Conservation (phyloP, 352 stramenopile genomes). For the Blastocystis sp. region DNA sequence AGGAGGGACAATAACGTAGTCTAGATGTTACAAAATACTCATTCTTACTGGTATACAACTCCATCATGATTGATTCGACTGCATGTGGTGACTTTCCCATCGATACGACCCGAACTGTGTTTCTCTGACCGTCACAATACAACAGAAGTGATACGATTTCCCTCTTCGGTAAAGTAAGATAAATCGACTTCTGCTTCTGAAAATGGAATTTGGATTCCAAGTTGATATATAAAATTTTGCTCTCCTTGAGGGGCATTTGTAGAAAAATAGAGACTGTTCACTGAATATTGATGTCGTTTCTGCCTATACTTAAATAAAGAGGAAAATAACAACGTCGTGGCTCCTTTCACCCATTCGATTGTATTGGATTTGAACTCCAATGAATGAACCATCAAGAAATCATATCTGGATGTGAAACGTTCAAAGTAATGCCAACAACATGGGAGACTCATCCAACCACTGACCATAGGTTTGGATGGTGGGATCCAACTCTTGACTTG, state of each 20-base stretch:
- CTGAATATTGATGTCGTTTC: background rate
- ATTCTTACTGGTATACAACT: background rate
- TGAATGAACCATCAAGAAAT: constrained; percentile 22
- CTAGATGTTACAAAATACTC: background rate
- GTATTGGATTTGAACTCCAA: background rate
- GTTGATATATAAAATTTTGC: background rate
- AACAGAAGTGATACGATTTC: background rate
- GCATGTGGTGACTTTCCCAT: background rate
- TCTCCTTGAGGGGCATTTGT: background rate
- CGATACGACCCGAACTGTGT: background rate
- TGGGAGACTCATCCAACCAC: constrained; percentile 36
- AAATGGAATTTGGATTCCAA: constrained; percentile 19
- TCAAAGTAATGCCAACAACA: background rate
- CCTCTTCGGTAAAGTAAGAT: background rate
- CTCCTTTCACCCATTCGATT: constrained; percentile 25
- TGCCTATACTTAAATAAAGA: background rate
- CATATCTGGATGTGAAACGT: constrained; percentile 13
- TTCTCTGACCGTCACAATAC: background rate
- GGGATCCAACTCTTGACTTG: background rate
- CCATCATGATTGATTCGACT: constrained; percentile 6
- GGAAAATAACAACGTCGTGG: background rate
- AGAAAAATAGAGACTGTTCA: constrained; percentile 4
- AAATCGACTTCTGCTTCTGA: constrained; percentile 5
- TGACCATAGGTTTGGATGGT: constrained; percentile 9
- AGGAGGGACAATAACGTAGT: background rate